Evolutionary conservation across 208 protist species (phyloP).

Genomic region (Lotmaria passim): DNA sequence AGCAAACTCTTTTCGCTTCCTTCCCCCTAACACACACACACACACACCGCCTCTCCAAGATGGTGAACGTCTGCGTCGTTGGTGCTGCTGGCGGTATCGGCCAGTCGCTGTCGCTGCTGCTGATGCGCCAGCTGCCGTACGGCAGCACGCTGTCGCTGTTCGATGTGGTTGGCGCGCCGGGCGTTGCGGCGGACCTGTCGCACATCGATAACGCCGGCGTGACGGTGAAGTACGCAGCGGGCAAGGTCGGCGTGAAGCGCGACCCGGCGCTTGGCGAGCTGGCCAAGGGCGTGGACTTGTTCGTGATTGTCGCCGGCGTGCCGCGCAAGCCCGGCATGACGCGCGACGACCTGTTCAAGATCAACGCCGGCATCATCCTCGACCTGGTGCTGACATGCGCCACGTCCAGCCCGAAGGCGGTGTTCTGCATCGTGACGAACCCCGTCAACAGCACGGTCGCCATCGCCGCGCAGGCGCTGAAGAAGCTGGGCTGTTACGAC

Average conservation of each 20-base stretch:
- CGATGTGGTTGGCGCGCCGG: constrained; percentile 87
- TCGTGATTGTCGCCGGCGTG: constrained; percentile 95
- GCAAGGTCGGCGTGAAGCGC: constrained; percentile 70
- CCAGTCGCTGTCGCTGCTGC: constrained; percentile 87
- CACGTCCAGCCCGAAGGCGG: constrained; percentile 86
- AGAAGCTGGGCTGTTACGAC: constrained; percentile 92
- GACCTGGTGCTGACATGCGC: constrained; percentile 89
- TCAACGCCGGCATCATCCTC: constrained; percentile 94
- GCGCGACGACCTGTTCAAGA: constrained; percentile 97
- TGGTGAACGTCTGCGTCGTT: constrained; percentile 89
- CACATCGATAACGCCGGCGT: constrained; percentile 87
- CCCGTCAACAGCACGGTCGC: constrained; percentile 97
- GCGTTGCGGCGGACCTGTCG: constrained; percentile 94
- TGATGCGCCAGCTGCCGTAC: constrained; percentile 73
- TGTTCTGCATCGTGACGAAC: constrained; percentile 96
- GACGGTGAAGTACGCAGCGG: constrained; percentile 77
- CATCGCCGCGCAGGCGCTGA: constrained; percentile 92
- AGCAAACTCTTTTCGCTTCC: background rate
- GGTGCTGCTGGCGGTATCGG: constrained; percentile 90
- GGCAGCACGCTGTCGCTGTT: constrained; percentile 91
- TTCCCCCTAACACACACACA: background rate
- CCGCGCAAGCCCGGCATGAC: constrained; percentile 97
- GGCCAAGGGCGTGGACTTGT: constrained; percentile 86
- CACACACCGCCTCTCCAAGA: constrained; percentile 31
- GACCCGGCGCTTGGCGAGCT: constrained; percentile 69